phyloP scores from a whole-genome alignment of 1,284 basidiomycete species.

The Anthracocystis setariae region DNA sequence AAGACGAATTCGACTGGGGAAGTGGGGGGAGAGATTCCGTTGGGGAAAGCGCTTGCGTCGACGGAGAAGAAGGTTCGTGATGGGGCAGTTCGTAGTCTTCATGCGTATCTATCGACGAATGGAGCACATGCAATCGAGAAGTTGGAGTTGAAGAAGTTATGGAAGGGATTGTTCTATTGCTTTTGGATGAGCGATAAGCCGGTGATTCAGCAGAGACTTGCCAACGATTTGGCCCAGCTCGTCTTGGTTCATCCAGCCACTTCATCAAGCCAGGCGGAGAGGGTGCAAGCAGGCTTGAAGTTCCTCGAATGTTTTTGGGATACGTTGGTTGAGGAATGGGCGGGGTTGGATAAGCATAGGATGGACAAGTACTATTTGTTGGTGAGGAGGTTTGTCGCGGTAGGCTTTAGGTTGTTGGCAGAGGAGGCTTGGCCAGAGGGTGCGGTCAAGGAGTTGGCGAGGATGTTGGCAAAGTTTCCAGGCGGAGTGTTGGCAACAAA shows the following conservation, averaged over 20 bases:
- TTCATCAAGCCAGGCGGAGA: neutral
- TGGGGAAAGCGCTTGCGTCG: constrained; percentile 58
- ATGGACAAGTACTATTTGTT: constrained; percentile 95
- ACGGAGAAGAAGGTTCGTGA: constrained; percentile 77
- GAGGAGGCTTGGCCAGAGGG: constrained; percentile 76
- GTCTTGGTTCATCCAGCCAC: constrained; percentile 47
- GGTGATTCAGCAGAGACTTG: constrained; percentile 90
- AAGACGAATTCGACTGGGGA: constrained; percentile 1
- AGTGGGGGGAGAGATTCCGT: constrained; percentile 40
- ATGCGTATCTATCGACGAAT: constrained; percentile 71
- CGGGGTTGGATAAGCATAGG: constrained; percentile 82
- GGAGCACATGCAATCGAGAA: constrained; percentile 71
- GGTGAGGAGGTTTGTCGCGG: constrained; percentile 85
- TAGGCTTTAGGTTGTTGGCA: constrained; percentile 81
- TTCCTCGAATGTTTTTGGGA: constrained; percentile 93
- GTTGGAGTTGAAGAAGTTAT: constrained; percentile 86
- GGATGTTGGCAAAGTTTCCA: constrained; percentile 25
- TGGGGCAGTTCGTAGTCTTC: constrained; percentile 82
- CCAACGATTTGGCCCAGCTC: constrained; percentile 83
- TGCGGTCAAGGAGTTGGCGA: constrained; percentile 32
- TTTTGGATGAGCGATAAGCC: constrained; percentile 99
- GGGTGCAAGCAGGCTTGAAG: constrained; percentile 73
- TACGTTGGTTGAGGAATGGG: constrained; percentile 88
- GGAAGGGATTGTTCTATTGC: constrained; percentile 97
- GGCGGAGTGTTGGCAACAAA: constrained; percentile 44